Evolutionary conservation across 306 rosid genomes (phyloP).

Genomic region (Luffa aegyptiaca): DNA sequence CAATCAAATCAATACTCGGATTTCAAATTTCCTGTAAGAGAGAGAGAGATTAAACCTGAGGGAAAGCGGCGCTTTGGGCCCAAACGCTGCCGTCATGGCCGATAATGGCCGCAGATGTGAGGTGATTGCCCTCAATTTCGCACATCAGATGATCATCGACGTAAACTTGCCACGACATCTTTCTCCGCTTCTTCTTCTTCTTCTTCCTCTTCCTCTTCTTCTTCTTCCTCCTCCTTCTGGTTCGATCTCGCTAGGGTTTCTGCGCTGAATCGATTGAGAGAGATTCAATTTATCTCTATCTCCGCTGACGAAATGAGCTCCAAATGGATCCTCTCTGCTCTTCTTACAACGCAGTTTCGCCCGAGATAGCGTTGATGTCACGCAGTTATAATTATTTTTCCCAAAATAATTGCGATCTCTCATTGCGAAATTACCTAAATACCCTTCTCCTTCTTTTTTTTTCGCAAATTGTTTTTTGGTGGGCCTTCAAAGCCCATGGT

Average conservation of each 20-base stretch:
- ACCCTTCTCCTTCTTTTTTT: not conserved
- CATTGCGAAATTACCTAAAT: not conserved
- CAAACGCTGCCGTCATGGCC: slow-evolving; percentile 67
- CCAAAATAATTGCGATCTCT: not conserved
- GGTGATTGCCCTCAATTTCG: slow-evolving; percentile 50
- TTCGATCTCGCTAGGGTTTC: not conserved
- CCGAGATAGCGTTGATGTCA: slow-evolving; percentile 10
- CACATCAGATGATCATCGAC: slow-evolving; percentile 67
- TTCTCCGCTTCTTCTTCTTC: not conserved
- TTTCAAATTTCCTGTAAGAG: not conserved
- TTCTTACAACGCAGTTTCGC: slow-evolving; percentile 1
- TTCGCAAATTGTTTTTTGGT: not conserved
- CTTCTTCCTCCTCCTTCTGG: not conserved
- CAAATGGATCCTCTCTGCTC: not conserved
- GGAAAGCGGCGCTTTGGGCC: slow-evolving; percentile 57
- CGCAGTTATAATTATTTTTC: slow-evolving; percentile 6
- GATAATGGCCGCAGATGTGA: slow-evolving; percentile 45
- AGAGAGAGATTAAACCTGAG: slow-evolving; percentile 28
- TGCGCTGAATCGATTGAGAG: not conserved
- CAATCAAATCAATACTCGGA: not conserved
- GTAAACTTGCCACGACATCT: slow-evolving; percentile 70
- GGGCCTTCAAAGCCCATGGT: slow-evolving; percentile 5
- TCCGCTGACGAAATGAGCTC: not conserved
- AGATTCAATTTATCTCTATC: not conserved
- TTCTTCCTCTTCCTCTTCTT: no score